Percentiles rank a stretch among this genome's conserved stretches.
phyloP scores from a whole-genome alignment of 208 protist species.

The Crithidia bombi region DNA sequence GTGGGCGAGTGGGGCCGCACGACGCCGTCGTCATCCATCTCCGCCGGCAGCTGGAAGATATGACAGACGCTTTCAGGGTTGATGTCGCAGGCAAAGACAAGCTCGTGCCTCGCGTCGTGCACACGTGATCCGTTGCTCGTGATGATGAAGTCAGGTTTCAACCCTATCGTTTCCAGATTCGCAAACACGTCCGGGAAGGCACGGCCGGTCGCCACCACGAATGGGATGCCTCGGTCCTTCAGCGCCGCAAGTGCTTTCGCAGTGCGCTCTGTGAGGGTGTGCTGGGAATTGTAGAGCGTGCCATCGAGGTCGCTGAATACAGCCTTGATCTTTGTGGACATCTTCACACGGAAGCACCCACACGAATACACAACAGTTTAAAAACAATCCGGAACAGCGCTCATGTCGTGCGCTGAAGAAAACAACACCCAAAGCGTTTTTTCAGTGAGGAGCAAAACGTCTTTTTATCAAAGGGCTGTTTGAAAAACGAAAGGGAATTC shows the following conservation, averaged over 20 bases:
- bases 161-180: constrained; percentile 40
- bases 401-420: too few species aligned
- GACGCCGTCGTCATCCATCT: constrained; percentile 15
- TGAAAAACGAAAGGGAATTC: too few species aligned
- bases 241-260: constrained; percentile 36
- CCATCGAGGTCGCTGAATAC: constrained; percentile 71
- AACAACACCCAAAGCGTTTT: too few species aligned
- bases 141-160: constrained; percentile 68
- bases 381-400: too few species aligned
- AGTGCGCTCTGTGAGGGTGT: constrained; percentile 43
- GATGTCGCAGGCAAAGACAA: constrained; percentile 49
- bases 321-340: constrained; percentile 35
- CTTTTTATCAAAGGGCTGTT: too few species aligned
- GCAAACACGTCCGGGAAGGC: constrained; percentile 68
- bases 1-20: constrained; percentile 4
- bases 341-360: too few species aligned
- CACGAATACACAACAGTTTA: too few species aligned
- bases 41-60: constrained; percentile 45
- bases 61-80: constrained; percentile 42
- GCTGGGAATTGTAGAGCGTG: constrained; percentile 53
- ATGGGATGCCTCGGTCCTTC: constrained; percentile 21
- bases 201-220: constrained; percentile 74
- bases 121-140: constrained; percentile 79
- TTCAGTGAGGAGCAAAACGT: too few species aligned
- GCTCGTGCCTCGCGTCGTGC: constrained; percentile 39